Base-by-base conservation (phyloP, 2,329 filamentous ascomycete genomes). In the Botrytis tulipae region DNA sequence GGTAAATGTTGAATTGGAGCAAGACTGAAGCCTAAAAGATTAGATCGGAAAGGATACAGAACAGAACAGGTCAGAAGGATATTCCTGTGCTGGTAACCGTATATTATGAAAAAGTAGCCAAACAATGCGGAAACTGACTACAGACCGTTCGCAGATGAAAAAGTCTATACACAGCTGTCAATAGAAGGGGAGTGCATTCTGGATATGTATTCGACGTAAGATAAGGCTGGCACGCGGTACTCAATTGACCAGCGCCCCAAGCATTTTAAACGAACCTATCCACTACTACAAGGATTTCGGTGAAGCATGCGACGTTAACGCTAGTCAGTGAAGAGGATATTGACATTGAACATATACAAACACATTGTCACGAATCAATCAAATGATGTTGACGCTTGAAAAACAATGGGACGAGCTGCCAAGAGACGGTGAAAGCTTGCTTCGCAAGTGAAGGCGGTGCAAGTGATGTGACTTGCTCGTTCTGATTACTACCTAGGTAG, bases 1-100 rank as follows among this genome's bases (percentile, higher is more conserved):
- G 22, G 46, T 66, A 20, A n/a, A 32, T 37, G 40, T 40, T 20
- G 35, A 35, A 32, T n/a, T 3, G 2, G n/a, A n/a, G 25, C 35
- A 54, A 67, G 70, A 37, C 46, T 42, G 46, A 35, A 67, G 46
- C 20, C 29, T 72, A 44, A 54, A 67, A 35, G 12, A 46, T 71
- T 67, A 29, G 44, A 46, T 25, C 54, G 46, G n/a, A 40, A 7
- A 46, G 8, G 12, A 29, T 29, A 54, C 42, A 42, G 44, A 42
- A 54, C 35, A 65, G 51, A 22, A 51, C 35, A 44, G 42, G 8
- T 7, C 32, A 32, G 16, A 65, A 40, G 25, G 32, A 16, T 67
- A 32, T 69, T 42, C 10, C 37, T 42, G 16, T 25, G 35, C 40
- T 57, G 10, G n/a, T 32, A 57, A 69, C 48, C 40, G 66, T 32